These are phyloP conservation scores for Crithidia thermophila DNA, from an alignment of 208 protist genomes.

Conservation along the genomic window DNA sequence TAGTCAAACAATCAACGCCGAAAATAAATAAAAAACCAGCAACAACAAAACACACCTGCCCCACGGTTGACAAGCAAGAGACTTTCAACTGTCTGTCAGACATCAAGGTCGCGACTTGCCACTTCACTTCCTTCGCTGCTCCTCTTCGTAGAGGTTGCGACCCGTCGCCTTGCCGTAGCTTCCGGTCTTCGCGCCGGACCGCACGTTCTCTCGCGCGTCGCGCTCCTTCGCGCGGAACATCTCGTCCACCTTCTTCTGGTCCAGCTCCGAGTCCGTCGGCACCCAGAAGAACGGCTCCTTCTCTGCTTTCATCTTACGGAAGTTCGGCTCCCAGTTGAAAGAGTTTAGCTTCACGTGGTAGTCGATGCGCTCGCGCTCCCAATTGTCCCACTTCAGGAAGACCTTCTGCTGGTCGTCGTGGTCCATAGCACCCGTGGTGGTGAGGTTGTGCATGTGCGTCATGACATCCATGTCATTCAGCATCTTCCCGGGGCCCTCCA, in stretches of 20 bases:
- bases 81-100: too few species aligned
- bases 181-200: constrained; percentile 74
- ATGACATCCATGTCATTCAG: constrained; percentile 94
- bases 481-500: constrained; percentile 81
- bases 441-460: constrained; percentile 93
- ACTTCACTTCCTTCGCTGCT: constrained; percentile 21
- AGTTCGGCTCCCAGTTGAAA: constrained; percentile 90
- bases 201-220: constrained; percentile 51
- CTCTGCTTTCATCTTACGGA: constrained; percentile 87
- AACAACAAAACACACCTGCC: too few species aligned
- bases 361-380: constrained; percentile 91
- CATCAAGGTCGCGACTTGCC: too few species aligned
- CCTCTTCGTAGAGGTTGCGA: constrained; percentile 67
- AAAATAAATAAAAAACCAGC: too few species aligned
- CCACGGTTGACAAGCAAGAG: too few species aligned
- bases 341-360: constrained; percentile 90
- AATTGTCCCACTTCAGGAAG: constrained; percentile 93
- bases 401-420: constrained; percentile 91
- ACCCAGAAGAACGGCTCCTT: constrained; percentile 94
- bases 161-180: constrained; percentile 67
- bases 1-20: too few species aligned
- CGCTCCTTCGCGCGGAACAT: constrained; percentile 82
- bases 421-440: constrained; percentile 83
- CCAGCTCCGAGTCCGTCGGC: constrained; percentile 79
- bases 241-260: constrained; percentile 89